Evolutionary conservation across 2,329 filamentous ascomycete genomes (phyloP).

Genomic region (Fusarium bulbicola): DNA sequence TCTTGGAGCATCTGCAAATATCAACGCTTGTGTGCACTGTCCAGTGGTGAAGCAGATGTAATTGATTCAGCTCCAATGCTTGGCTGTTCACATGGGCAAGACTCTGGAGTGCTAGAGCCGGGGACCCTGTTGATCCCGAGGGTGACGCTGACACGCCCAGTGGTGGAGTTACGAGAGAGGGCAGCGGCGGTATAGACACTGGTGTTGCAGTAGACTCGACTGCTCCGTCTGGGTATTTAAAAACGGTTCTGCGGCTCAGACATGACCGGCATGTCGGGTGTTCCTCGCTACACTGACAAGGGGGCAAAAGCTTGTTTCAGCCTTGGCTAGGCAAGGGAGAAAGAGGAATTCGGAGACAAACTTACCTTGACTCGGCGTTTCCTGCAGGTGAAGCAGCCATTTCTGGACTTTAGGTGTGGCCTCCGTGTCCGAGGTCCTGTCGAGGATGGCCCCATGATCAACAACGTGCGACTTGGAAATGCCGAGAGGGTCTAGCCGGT

Average conservation of each 20-base stretch:
- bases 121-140: fast-evolving
- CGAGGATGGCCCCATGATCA: not conserved
- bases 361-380: not conserved
- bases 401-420: not conserved
- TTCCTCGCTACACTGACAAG: not conserved
- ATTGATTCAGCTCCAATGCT: not conserved
- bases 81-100: fast-evolving
- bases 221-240: not conserved
- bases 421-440: not conserved
- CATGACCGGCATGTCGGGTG: not conserved
- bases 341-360: fast-evolving
- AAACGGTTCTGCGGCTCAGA: not conserved
- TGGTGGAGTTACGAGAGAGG: fast-evolving
- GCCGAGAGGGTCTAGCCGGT: not conserved
- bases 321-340: fast-evolving
- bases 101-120: not conserved
- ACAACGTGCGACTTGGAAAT: not conserved
- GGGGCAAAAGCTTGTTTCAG: not conserved
- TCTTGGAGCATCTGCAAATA: not conserved
- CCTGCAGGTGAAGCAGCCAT: not conserved
- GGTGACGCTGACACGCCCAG: not conserved
- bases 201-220: fast-evolving
- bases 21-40: not conserved
- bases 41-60: not conserved
- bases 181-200: fast-evolving